Percentiles rank a stretch among this genome's conserved stretches.
Evolutionary conservation across 192 early-diverging fungal genomes (phyloP).

Genomic region (Chytriomyces sp.): DNA sequence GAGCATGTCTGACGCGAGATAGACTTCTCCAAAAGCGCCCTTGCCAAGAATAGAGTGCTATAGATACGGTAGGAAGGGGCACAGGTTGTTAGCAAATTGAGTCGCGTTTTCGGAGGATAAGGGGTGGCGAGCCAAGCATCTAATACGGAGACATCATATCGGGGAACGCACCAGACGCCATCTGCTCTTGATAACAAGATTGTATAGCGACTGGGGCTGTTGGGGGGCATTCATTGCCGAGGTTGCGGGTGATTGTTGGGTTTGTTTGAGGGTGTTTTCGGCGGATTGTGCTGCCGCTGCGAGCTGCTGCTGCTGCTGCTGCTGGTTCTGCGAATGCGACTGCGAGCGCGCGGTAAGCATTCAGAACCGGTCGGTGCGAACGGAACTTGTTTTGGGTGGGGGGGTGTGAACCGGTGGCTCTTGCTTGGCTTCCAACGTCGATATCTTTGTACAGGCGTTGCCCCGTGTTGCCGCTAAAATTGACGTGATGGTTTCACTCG

Average conservation of each 20-base stretch:
- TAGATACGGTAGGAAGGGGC: too few relatives aligned
- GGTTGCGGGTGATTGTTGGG: too few relatives aligned
- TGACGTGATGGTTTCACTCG: too few relatives aligned
- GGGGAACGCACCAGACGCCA: conserved; percentile 24
- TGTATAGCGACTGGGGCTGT: conserved; percentile 3
- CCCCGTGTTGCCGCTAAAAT: too few relatives aligned
- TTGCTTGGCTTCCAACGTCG: too few relatives aligned
- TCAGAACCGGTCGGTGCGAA: not conserved
- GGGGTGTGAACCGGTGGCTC: too few relatives aligned
- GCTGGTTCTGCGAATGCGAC: conserved; percentile 1
- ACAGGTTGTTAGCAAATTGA: not conserved
- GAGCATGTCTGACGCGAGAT: conserved; percentile 45
- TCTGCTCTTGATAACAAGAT: conserved; percentile 29
- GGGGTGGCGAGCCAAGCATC: not conserved
- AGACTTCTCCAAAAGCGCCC: conserved; percentile 61
- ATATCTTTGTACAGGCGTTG: too few relatives aligned
- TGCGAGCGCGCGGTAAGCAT: conserved; percentile 18
- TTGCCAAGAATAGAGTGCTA: conserved; percentile 49
- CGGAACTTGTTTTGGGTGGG: not conserved
- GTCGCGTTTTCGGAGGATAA: not conserved
- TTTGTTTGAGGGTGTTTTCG: not conserved
- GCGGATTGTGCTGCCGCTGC: not conserved
- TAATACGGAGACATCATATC: not conserved
- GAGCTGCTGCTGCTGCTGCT: conserved; percentile 19
- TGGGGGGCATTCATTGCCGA: not conserved